Evolutionary conservation across 169 alveolate species (phyloP), one percentile per base, ranked within the genome.

Genomic region (Cryptosporidium xiaoi): DNA sequence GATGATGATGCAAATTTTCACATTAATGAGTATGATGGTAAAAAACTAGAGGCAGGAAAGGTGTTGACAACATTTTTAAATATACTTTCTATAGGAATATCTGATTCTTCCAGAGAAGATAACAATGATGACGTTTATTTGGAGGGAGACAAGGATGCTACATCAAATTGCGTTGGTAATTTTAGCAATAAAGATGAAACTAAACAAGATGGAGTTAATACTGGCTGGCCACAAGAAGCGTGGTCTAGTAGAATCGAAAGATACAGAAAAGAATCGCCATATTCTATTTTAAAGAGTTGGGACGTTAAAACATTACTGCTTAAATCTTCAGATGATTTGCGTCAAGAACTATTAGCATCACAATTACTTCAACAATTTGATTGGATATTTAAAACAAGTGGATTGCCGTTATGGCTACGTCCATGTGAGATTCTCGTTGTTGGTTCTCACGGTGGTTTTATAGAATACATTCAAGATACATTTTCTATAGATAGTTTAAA

Each of bases 251-350:
- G 94, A 83, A 92, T 93, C 60, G 92, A 93, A 71, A 84, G 94
- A 36, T 84, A 93, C n/a, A 56, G 95, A 58, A 89, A 91, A 62
- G 65, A 64, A 24, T 91, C 96, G 12, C 97, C 97, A 4, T 95
- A 93, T 87, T 97, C 97, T 15, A 90, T 69, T 12, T 84, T 95
- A 18, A 90, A 91, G 33, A 67, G 96, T 16, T 95, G 98, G 98
- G 94, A 93, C 62, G 71, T 95, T 8, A 91, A 92, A 27, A 95
- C 95, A 31, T 93, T 97, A 27, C 92, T 98, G 50, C 96, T 97
- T 27, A 98, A 98, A 84, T 98, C 99, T 1, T 97, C 98, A 20
- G 99, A 98, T 85, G 99, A 98, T 83, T 92, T 98, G 44, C 71
- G 99, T 31, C 98, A 97, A 83, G 99, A 98, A 84, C 77, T 95